These are phyloP conservation scores for Calonectria hongkongensis DNA, from an alignment of 2,329 filamentous ascomycete genomes.

Conservation along the genomic window DNA sequence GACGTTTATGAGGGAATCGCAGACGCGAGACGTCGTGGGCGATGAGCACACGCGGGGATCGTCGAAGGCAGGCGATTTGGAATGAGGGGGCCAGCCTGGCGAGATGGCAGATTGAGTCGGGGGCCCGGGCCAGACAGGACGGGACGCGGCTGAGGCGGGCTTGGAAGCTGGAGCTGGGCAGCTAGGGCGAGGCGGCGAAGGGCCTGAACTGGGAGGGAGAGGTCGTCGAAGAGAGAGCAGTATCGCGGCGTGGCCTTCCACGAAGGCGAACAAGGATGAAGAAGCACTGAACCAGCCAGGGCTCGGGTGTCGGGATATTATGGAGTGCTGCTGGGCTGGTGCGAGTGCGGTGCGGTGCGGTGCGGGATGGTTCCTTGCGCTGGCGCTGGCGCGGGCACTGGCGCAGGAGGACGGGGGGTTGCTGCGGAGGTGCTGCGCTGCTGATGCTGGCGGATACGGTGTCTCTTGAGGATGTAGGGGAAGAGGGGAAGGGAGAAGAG, in stretches of 20 bases:
- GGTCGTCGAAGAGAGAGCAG: constrained; percentile 40
- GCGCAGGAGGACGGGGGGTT: constrained; percentile 47
- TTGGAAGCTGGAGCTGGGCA: constrained; percentile 41
- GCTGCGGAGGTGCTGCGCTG: constrained; percentile 44
- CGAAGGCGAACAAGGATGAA: constrained; percentile 44
- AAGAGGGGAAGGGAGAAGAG: constrained; percentile 28
- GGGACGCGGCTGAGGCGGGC: constrained; percentile 44
- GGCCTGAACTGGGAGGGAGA: constrained; percentile 30
- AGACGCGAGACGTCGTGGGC: constrained; percentile 40
- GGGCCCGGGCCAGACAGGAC: constrained; percentile 42
- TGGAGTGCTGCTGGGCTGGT: constrained; percentile 35
- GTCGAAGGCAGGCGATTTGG: constrained; percentile 44
- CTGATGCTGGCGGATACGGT: constrained; percentile 43
- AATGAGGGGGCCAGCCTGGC: constrained; percentile 49
- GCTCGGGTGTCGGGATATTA: constrained; percentile 49
- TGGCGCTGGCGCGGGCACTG: constrained; percentile 51
- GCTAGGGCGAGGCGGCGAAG: constrained; percentile 37
- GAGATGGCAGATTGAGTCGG: constrained; percentile 48
- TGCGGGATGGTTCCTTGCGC: constrained; percentile 45
- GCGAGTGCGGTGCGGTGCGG: constrained; percentile 26
- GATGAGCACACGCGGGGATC: constrained; percentile 45
- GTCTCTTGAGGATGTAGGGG: constrained; percentile 30
- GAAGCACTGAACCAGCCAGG: constrained; percentile 58
- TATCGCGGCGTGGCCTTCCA: constrained; percentile 51
- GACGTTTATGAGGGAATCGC: constrained; percentile 36